Percentiles rank a stretch among this genome's conserved stretches.
Conservation (phyloP, 495 filamentous ascomycete species). For the Stereocaulon alpinum region DNA sequence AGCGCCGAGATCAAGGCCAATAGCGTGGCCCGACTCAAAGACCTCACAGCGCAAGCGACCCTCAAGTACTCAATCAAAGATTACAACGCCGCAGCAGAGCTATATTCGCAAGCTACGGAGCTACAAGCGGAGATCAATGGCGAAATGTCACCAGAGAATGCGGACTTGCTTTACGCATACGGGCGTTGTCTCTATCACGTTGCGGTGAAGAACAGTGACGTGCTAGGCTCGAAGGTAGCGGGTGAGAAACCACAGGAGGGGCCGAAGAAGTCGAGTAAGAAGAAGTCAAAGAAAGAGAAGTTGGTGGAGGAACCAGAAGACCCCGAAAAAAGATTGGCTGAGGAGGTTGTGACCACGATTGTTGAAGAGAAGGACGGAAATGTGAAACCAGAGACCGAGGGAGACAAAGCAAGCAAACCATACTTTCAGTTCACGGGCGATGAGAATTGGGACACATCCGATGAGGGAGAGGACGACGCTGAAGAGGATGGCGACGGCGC, state of each 20-base stretch:
- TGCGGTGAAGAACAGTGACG: constrained; percentile 86
- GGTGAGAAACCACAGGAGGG: constrained; percentile 36
- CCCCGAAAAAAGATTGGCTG: constrained; percentile 1
- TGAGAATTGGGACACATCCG: constrained; percentile 74
- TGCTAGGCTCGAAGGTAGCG: constrained; percentile 73
- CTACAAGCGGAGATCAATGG: constrained; percentile 86
- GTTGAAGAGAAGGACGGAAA: constrained; percentile 31
- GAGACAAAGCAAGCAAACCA: constrained; percentile 45
- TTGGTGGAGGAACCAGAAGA: not conserved
- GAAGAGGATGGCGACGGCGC: constrained; percentile 33
- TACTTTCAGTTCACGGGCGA: constrained; percentile 90
- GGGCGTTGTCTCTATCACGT: constrained; percentile 87
- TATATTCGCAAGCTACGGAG: constrained; percentile 79
- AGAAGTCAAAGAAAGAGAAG: constrained; percentile 14
- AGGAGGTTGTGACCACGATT: constrained; percentile 28
- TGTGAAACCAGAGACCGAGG: constrained; percentile 31
- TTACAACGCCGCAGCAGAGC: constrained; percentile 70
- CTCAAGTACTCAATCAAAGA: constrained; percentile 76
- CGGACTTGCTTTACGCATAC: constrained; percentile 86
- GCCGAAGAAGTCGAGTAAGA: constrained; percentile 31
- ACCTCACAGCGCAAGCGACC: constrained; percentile 47
- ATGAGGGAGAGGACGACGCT: constrained; percentile 54
- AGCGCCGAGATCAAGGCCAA: not conserved
- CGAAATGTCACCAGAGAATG: constrained; percentile 80
- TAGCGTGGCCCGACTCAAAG: constrained; percentile 25